Conservation (phyloP, 2,329 filamentous ascomycete genomes). For the Cladophialophora yegresii region DNA sequence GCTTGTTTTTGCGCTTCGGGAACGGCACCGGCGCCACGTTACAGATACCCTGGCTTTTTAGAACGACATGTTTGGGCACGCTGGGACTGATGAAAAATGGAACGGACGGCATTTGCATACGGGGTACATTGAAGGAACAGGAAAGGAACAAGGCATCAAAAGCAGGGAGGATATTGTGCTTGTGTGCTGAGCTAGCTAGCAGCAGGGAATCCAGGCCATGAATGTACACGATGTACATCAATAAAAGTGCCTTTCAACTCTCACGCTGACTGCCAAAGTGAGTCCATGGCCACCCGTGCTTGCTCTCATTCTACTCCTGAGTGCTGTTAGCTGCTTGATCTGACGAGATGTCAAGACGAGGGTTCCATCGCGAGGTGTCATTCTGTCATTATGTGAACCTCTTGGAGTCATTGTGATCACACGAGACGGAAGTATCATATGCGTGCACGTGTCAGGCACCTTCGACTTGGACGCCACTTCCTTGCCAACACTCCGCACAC, state of each 20-base stretch:
- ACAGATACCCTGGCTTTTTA: constrained; percentile 33
- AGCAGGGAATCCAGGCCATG: background rate
- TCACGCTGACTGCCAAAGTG: background rate
- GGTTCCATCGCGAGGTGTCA: too few species aligned
- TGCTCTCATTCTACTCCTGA: too few species aligned
- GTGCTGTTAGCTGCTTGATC: too few species aligned
- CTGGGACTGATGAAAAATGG: constrained; percentile 1
- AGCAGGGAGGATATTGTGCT: constrained; percentile 5
- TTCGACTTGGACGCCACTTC: too few species aligned
- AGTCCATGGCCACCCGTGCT: too few species aligned
- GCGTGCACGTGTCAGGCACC: too few species aligned
- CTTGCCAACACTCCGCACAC: too few species aligned
- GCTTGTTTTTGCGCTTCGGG: constrained; percentile 4
- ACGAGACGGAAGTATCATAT: too few species aligned
- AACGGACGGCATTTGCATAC: background rate
- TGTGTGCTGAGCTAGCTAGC: background rate
- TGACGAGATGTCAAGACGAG: too few species aligned
- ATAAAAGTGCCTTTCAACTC: constrained; percentile 18
- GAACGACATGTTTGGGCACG: constrained; percentile 21
- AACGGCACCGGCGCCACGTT: constrained; percentile 14
- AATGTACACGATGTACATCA: constrained; percentile 13
- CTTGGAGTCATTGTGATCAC: too few species aligned
- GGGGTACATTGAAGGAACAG: constrained; percentile 1
- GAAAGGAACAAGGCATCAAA: constrained; percentile 6
- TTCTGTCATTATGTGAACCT: too few species aligned